These are phyloP conservation scores for Neurospora sp. DNA, from an alignment of 2,329 filamentous ascomycete genomes.

Conservation along the genomic window DNA sequence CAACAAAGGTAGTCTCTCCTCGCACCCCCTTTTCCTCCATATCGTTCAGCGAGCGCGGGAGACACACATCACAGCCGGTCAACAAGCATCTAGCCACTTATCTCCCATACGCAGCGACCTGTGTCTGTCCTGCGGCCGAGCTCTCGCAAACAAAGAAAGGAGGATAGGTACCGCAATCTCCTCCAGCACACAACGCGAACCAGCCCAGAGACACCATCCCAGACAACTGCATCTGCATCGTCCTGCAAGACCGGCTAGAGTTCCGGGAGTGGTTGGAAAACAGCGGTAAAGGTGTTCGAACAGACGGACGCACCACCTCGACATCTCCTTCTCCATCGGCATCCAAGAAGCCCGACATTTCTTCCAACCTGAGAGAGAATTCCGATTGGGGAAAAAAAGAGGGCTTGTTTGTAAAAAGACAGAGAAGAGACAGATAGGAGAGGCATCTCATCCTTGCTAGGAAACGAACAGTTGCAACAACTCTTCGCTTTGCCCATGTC, in stretches of 20 bases:
- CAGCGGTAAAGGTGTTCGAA: not conserved
- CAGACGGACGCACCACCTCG: not conserved
- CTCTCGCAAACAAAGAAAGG: not conserved
- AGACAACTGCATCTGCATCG: not conserved
- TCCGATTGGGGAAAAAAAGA: not conserved
- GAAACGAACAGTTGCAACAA: not conserved
- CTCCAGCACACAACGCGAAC: not conserved
- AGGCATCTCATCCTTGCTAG: not conserved
- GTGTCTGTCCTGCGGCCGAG: not conserved
- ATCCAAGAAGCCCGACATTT: not conserved
- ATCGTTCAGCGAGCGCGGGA: not conserved
- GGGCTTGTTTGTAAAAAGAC: not conserved
- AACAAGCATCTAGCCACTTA: not conserved
- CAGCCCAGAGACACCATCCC: not conserved
- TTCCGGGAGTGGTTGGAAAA: not conserved
- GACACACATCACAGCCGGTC: not conserved
- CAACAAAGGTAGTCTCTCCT: constrained; percentile 9
- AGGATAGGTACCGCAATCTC: not conserved
- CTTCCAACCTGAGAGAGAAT: not conserved
- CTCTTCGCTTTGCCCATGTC: not conserved
- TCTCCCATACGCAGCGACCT: not conserved
- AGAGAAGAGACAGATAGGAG: not conserved
- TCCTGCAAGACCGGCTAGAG: not conserved
- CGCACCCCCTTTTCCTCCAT: not conserved
- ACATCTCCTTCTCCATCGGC: not conserved